A percentile compares a stretch with the other conserved stretches of the same genome.
These are phyloP conservation scores for Malassezia yamatoensis DNA, from an alignment of 1,284 basidiomycete species.

Conservation along the genomic window DNA sequence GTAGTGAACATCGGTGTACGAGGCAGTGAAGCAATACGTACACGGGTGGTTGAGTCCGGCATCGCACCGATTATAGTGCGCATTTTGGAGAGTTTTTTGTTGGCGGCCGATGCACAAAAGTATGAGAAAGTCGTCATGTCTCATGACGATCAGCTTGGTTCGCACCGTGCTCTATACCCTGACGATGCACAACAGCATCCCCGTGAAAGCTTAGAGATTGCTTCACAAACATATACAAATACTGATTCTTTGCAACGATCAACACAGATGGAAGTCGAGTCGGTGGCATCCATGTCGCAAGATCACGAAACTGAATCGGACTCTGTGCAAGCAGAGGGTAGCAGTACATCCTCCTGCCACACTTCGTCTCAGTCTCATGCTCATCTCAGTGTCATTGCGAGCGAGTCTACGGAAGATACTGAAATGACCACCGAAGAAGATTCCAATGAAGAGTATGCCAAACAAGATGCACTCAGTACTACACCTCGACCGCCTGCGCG, in stretches of 20 bases:
- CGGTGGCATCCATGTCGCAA: background rate
- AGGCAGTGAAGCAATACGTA: constrained; percentile 73
- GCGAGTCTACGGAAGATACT: constrained; percentile 38
- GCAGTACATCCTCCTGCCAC: background rate
- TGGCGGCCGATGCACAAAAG: constrained; percentile 48
- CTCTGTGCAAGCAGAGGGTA: background rate
- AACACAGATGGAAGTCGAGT: constrained; percentile 11
- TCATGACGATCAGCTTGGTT: background rate
- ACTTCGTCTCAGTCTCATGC: background rate
- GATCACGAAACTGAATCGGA: background rate
- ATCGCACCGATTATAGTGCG: constrained; percentile 88
- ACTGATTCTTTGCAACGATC: background rate
- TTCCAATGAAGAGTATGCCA: background rate
- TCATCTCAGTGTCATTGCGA: constrained; percentile 18
- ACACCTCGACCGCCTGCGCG: background rate
- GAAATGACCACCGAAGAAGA: constrained; percentile 40
- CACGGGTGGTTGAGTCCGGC: constrained; percentile 88
- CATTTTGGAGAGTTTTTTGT: constrained; percentile 70
- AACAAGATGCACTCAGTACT: constrained; percentile 15
- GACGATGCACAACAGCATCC: background rate
- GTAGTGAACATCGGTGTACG: constrained; percentile 95
- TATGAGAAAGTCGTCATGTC: constrained; percentile 14
- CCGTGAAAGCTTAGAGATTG: background rate
- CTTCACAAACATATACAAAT: background rate
- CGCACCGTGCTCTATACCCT: constrained; percentile 10